Conservation (phyloP, 169 alveolate species). For the Plasmodium inui region DNA sequence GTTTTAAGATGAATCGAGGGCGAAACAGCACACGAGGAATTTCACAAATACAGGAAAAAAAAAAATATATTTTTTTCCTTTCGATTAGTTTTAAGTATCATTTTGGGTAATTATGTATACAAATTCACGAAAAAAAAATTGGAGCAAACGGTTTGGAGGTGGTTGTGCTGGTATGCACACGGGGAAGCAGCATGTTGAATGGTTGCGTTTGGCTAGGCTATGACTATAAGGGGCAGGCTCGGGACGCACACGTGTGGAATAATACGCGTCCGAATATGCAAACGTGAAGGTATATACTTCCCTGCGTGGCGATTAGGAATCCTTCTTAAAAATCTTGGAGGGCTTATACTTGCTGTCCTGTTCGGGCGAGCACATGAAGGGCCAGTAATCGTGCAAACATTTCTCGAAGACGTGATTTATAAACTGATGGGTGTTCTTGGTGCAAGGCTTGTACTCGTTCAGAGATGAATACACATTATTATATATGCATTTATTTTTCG, state of each 20-base stretch:
- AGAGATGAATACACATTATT: slow-evolving; percentile 52
- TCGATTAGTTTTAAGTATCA: not conserved
- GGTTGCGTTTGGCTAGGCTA: not conserved
- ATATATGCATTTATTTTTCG: slow-evolving; percentile 59
- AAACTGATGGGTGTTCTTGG: slow-evolving; percentile 33
- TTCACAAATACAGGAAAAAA: not conserved
- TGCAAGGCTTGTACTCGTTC: slow-evolving; percentile 54
- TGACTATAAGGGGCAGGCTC: not conserved
- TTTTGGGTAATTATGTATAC: not conserved
- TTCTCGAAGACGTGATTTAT: slow-evolving; percentile 74
- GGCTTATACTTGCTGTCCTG: slow-evolving; percentile 79
- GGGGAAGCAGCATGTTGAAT: not conserved
- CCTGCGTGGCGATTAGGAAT: not conserved
- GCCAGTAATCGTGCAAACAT: slow-evolving; percentile 79
- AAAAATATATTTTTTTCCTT: not conserved
- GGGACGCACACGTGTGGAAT: not conserved
- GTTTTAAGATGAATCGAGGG: not conserved
- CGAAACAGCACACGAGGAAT: not conserved
- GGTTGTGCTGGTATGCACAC: not conserved
- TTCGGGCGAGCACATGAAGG: slow-evolving; percentile 82
- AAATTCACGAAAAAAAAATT: not conserved
- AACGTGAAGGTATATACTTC: not conserved
- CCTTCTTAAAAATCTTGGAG: slow-evolving; percentile 72
- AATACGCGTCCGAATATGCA: not conserved
- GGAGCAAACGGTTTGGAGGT: not conserved